Evolutionary conservation across 441 rosid species (phyloP).

Genomic region (Jatropha multifida): DNA sequence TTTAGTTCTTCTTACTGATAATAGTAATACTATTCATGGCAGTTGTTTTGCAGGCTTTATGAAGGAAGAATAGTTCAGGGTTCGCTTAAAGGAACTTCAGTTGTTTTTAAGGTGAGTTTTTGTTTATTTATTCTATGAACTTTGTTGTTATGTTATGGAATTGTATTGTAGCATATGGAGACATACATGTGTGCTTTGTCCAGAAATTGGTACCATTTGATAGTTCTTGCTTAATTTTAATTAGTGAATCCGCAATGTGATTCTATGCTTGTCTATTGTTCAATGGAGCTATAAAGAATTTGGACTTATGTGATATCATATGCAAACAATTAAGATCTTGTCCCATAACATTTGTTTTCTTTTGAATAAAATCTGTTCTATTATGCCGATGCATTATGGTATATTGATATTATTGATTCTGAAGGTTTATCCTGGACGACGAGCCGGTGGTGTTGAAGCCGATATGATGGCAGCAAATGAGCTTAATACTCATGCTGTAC

Average conservation of each 20-base stretch:
- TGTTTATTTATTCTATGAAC: neutral
- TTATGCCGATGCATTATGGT: neutral
- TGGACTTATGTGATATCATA: neutral
- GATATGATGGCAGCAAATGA: slow-evolving; percentile 99
- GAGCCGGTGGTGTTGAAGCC: slow-evolving; percentile 81
- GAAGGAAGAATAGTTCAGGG: slow-evolving; percentile 91
- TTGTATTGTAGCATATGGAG: no score
- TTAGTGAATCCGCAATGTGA: neutral
- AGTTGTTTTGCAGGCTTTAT: slow-evolving; percentile 82
- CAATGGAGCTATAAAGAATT: neutral
- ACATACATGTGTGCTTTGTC: neutral
- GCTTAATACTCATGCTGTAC: slow-evolving; percentile 78
- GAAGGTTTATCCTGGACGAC: slow-evolving; percentile 90
- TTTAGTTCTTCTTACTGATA: slow-evolving; percentile 28
- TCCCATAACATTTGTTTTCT: neutral
- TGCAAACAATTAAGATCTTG: neutral
- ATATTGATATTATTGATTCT: slow-evolving; percentile 18
- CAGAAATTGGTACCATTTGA: neutral
- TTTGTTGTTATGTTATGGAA: no score
- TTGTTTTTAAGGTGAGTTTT: slow-evolving; percentile 63
- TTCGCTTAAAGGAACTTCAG: slow-evolving; percentile 59
- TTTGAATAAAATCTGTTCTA: neutral
- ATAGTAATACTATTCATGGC: slow-evolving; percentile 47
- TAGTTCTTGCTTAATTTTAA: neutral
- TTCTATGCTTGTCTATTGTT: neutral